Evolutionary conservation across 1,139 yeast genomes (phyloP).

Genomic region (Hyphopichia khmerensis): DNA sequence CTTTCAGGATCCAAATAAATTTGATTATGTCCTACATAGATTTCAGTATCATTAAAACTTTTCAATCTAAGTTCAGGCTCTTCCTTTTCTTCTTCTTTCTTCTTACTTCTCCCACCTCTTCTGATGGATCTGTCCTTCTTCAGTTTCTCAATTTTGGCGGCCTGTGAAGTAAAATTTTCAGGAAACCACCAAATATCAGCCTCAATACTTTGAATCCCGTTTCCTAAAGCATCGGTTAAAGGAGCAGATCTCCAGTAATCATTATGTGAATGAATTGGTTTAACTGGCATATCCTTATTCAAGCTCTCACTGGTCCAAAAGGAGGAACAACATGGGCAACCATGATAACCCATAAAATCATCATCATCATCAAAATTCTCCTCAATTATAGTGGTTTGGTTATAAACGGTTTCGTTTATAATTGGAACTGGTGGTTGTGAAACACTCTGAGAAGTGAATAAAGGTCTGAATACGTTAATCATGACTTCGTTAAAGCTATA

Average conservation of each 20-base stretch:
- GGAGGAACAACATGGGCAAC: background rate
- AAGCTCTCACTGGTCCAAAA: slow-evolving; percentile 27
- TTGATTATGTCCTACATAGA: slow-evolving; percentile 70
- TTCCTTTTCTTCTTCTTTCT: background rate
- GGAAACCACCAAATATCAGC: slow-evolving; percentile 67
- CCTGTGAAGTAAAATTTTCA: slow-evolving; percentile 20
- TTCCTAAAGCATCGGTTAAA: slow-evolving; percentile 57
- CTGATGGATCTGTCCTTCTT: slow-evolving; percentile 9
- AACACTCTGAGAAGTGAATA: background rate
- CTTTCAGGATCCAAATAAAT: slow-evolving; percentile 41
- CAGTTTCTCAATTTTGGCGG: slow-evolving; percentile 23
- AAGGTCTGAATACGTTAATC: slow-evolving; percentile 4
- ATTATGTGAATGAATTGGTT: slow-evolving; percentile 69
- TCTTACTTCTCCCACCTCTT: background rate
- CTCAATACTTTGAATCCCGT: slow-evolving; percentile 64
- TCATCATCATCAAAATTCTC: background rate
- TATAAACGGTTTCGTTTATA: background rate
- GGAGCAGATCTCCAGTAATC: slow-evolving; percentile 73
- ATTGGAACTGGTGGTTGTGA: background rate
- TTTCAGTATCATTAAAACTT: slow-evolving; percentile 28
- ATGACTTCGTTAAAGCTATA: too few species aligned
- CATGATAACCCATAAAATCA: background rate
- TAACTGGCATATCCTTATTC: slow-evolving; percentile 49
- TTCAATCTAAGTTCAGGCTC: slow-evolving; percentile 8
- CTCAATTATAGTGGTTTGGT: background rate